phyloP scores from a whole-genome alignment of 1,284 basidiomycete genomes.

The Boletus mariae region DNA sequence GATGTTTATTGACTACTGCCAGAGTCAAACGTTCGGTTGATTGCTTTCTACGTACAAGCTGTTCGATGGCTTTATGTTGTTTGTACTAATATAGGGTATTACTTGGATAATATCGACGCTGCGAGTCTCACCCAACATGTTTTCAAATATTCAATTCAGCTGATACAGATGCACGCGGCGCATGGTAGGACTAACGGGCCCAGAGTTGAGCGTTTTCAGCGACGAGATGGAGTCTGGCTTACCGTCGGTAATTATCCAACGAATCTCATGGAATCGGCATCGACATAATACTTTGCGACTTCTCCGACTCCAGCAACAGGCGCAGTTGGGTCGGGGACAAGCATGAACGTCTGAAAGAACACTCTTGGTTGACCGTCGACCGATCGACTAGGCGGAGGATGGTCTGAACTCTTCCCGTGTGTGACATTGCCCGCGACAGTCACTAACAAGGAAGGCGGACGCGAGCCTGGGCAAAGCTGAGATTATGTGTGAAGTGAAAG shows the following conservation, averaged over 20 bases:
- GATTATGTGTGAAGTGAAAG: not conserved
- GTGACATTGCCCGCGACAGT: slow-evolving; percentile 75
- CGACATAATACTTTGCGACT: slow-evolving; percentile 75
- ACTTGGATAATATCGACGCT: slow-evolving; percentile 3
- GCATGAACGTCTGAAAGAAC: slow-evolving; percentile 83
- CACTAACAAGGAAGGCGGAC: slow-evolving; percentile 73
- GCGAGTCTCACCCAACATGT: not conserved
- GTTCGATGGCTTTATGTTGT: slow-evolving; percentile 3
- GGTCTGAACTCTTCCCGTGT: slow-evolving; percentile 61
- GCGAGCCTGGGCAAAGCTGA: slow-evolving; percentile 46
- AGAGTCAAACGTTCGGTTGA: slow-evolving; percentile 82
- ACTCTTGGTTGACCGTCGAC: slow-evolving; percentile 77
- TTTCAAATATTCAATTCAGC: not conserved
- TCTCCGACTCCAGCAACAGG: slow-evolving; percentile 62
- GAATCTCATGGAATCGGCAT: slow-evolving; percentile 71
- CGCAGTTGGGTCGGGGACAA: slow-evolving; percentile 68
- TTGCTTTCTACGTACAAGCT: not conserved
- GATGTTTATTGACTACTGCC: slow-evolving; percentile 18
- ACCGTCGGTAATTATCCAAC: slow-evolving; percentile 45
- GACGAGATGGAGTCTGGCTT: not conserved
- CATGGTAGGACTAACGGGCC: not conserved
- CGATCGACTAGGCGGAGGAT: slow-evolving; percentile 50
- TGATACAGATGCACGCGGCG: not conserved
- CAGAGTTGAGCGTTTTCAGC: not conserved
- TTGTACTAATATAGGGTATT: slow-evolving; percentile 20